Evolutionary conservation across 805 yeast species (phyloP).

Genomic region (Schwanniomyces pseudopolymorphus): DNA sequence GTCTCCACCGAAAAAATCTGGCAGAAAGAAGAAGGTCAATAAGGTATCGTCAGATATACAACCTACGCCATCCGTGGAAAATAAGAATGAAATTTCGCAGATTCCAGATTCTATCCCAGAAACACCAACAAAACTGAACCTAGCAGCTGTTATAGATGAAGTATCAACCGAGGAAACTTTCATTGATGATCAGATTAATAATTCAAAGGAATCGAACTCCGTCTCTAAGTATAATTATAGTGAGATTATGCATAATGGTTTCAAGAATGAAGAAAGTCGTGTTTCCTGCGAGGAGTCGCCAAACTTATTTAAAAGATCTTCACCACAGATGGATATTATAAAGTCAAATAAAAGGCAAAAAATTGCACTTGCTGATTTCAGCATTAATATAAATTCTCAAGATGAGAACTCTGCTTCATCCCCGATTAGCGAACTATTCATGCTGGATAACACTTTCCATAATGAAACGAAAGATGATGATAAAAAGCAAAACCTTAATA

Average conservation of each 20-base stretch:
- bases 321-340: not conserved
- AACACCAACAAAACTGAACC: not conserved
- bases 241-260: slow-evolving; percentile 2
- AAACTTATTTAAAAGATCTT: not conserved
- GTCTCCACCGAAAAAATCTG: slow-evolving; percentile 6
- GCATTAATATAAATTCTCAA: not conserved
- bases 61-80: not conserved
- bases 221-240: not conserved
- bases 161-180: not conserved
- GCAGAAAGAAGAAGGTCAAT: slow-evolving; percentile 3
- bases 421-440: not conserved
- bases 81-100: not conserved
- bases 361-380: not conserved
- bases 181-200: not conserved
- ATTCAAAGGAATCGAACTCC: not conserved
- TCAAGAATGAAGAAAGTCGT: slow-evolving; percentile 2
- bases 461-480: not conserved
- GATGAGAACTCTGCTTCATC: not conserved
- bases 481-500: not conserved
- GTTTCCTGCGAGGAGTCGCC: not conserved
- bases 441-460: not conserved
- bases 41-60: not conserved
- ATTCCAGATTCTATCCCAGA: not conserved
- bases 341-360: not conserved
- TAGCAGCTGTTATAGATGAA: not conserved